A percentile compares a stretch with the other conserved stretches of the same genome.
Evolutionary conservation across 345 rosid genomes (phyloP).

Genomic region (Barbarea vulgaris): DNA sequence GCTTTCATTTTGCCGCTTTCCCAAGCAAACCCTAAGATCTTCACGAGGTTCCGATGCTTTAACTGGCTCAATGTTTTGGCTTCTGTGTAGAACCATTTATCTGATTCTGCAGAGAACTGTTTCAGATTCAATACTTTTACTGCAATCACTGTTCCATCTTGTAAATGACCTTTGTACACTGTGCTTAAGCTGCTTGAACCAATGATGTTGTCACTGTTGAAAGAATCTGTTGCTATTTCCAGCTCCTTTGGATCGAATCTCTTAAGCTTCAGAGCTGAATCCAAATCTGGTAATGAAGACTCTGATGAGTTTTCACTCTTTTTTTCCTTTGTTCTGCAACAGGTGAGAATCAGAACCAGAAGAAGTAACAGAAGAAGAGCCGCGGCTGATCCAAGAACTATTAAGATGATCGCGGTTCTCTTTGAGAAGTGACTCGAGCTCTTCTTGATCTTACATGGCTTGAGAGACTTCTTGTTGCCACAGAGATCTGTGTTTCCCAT

Average conservation of each 20-base stretch:
- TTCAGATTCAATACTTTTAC: conserved; percentile 73
- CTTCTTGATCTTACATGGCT: conserved; percentile 50
- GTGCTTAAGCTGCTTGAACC: conserved; percentile 84
- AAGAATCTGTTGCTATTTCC: conserved; percentile 63
- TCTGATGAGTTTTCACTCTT: conserved; percentile 40
- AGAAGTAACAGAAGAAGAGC: conserved; percentile 44
- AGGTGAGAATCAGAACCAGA: conserved; percentile 37
- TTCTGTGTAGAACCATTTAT: conserved; percentile 77
- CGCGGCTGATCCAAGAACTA: conserved; percentile 50
- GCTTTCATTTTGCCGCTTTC: conserved; percentile 79
- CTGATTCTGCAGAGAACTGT: conserved; percentile 67
- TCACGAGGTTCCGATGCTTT: conserved; percentile 77
- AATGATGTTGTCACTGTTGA: conserved; percentile 56
- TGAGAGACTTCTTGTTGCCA: conserved; percentile 52
- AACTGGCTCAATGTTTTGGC: conserved; percentile 66
- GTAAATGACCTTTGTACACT: conserved; percentile 71
- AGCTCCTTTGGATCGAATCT: conserved; percentile 61
- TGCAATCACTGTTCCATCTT: conserved; percentile 66
- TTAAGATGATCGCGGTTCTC: conserved; percentile 44
- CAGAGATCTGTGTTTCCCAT: conserved; percentile 72
- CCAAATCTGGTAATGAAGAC: conserved; percentile 48
- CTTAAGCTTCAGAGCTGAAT: conserved; percentile 51
- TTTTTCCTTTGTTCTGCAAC: conserved; percentile 32
- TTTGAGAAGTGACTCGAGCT: conserved; percentile 50
- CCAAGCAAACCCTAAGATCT: conserved; percentile 88